Evolutionary conservation across 495 filamentous ascomycete species (phyloP), one percentile per base, ranked within the genome.

Genomic region (Aspergillus nidulans): DNA sequence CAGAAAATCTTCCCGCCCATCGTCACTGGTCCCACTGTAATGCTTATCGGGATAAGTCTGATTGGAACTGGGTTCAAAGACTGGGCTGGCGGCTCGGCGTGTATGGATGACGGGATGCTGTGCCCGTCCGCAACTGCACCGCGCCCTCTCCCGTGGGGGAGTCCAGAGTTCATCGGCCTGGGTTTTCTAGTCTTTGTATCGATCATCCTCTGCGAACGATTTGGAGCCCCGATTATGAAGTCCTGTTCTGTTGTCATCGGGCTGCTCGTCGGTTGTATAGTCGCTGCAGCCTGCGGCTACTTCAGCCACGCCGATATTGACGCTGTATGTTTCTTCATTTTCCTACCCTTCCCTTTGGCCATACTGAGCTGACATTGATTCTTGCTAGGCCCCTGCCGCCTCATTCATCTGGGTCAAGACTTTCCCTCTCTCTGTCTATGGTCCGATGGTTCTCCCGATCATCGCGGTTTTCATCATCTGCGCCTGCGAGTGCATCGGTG

Each of bases 381-480:
- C n/a, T 8, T 20, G 6, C 19, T 24, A 56, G 53, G 53, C 83
- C 23, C 90, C 91, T 0, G 88, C 83, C 1, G 89, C 72, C 0
- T 90, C 86, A 21, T 96, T 97, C 71, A 82, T 95, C 70, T 97
- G 91, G 92, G 88, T 92, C 32, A 77, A 90, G 40, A 97, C 89
- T 0, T 97, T 96, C 78, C 83, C 82, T 39, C 76, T 97, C 2
- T 74, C 73, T 19, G 75, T 96, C 50, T 96, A 97, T 66, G 87
- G 83, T 0, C 92, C 92, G 0, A 77, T 96, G 9, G 88, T 96
- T 8, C 73, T 96, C 3, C 92, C 92, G 1, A 64, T 95, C 26
- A 67, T 97, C 28, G 90, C 91, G 8, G 85, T 97, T 9, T 96
- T 91, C 67, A 84, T 96, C 52, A 87, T 96, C 52, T 81, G 88